Base-by-base conservation (phyloP, 305 asterid genomes). In the Ilex paraguariensis region DNA sequence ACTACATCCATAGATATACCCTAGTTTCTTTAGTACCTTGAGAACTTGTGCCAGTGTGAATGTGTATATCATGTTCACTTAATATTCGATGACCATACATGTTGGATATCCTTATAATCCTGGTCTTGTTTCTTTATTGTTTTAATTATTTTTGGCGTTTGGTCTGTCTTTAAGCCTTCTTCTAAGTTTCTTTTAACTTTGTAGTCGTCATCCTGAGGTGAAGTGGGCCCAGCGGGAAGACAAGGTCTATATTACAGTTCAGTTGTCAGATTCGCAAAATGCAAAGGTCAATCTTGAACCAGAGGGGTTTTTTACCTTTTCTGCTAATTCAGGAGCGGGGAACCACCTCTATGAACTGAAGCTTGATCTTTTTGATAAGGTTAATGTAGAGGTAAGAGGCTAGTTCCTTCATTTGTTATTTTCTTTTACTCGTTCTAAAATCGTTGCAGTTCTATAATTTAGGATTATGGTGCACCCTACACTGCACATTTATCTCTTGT, bases 141-240 rank as follows among this genome's bases (percentile, higher is more conserved):
- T 8, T 36, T 36, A 45, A 48, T 21, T 21, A 1, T 21, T 1
- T 21, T 21, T 21, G 28, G 28, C 28, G 1, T 21, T 21, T 21
- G 28, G 28, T 2, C 28, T 21, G 28, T 21, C 28, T 1, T 21
- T 21, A 21, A 65, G 31, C 61, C 21, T 15, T 56, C 64, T 14
- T n/a, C 61, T 59, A 69, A 63, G 31, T 6, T 51, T 21, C 65
- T 28, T 53, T 58, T 11, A n/a, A 2, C 64, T 28, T 42, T 74
- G 67, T 69, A 92, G 98, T 65, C 87, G 87, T 50, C 92, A 87
- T 76, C 98, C 97, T 33, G 93, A 87, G 68, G 90, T 89, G 51
- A 88, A 83, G 74, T 90, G 97, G 97, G 98, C 98, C 11, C 89
- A 91, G 69, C 83, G 95, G 66, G 89, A 75, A 70, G 97, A 87